phyloP scores from a whole-genome alignment of 768 basidiomycete species.

The Cystofilobasidium bisporidii region DNA sequence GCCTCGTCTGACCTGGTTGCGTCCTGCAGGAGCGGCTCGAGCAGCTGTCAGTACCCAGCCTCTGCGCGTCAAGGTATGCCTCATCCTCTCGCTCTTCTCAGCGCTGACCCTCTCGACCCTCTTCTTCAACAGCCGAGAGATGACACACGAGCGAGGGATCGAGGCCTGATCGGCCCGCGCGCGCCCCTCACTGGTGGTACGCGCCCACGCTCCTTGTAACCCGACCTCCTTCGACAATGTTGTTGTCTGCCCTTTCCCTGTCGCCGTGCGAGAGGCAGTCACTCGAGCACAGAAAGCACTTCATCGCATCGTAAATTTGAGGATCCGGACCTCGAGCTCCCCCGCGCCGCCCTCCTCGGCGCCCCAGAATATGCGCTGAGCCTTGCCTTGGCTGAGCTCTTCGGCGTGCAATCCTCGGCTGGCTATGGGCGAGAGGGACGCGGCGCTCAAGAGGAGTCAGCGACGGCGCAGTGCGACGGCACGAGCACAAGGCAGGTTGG shows the following conservation, averaged over 20 bases:
- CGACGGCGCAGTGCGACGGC: too few relatives aligned
- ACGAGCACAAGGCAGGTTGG: too few relatives aligned
- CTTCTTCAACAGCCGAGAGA: not conserved
- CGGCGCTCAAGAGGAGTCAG: too few relatives aligned
- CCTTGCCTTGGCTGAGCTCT: not conserved
- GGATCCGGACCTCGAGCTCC: not conserved
- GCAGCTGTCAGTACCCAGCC: not conserved
- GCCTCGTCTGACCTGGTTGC: not conserved
- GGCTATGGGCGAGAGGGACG: not conserved
- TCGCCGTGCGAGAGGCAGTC: too few relatives aligned
- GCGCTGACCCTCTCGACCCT: not conserved
- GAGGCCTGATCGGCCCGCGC: too few relatives aligned
- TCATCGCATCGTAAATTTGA: not conserved
- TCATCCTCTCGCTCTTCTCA: not conserved
- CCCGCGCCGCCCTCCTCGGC: conserved; percentile 14
- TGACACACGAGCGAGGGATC: not conserved
- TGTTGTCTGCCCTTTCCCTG: not conserved
- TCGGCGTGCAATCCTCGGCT: not conserved
- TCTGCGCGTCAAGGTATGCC: not conserved
- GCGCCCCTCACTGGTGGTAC: not conserved
- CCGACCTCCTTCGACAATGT: not conserved
- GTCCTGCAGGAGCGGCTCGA: not conserved
- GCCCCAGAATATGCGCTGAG: conserved; percentile 12
- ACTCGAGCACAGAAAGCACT: not conserved
- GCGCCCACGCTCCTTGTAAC: too few relatives aligned